Conservation (phyloP, 768 basidiomycete genomes). For the Mycena olivaceomarginata region DNA sequence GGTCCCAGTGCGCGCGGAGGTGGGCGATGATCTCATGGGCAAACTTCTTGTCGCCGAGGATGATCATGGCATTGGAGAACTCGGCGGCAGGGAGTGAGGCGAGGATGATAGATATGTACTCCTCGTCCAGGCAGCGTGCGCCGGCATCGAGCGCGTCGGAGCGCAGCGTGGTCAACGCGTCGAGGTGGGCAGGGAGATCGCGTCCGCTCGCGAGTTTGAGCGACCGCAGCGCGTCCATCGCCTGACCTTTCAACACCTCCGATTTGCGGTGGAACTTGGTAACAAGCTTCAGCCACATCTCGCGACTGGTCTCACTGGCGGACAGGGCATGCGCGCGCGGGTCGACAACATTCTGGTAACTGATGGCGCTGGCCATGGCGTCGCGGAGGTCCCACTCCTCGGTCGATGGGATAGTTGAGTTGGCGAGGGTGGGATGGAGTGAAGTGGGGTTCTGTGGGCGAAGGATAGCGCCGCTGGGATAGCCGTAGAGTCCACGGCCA, state of each 20-base stretch:
- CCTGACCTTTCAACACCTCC: constrained; percentile 22
- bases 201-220: background rate
- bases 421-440: background rate
- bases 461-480: constrained; percentile 10
- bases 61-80: constrained; percentile 20
- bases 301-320: too few species aligned
- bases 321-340: constrained; percentile 20
- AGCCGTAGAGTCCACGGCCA: background rate
- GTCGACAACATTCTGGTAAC: constrained; percentile 38
- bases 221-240: background rate
- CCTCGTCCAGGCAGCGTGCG: background rate
- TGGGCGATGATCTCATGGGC: background rate
- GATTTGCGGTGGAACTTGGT: constrained; percentile 28
- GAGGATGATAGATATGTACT: constrained; percentile 26
- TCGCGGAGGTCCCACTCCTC: constrained; percentile 38
- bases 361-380: background rate
- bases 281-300: too few species aligned
- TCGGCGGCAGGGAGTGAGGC: constrained; percentile 21
- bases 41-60: background rate
- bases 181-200: constrained; percentile 23
- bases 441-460: background rate
- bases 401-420: constrained; percentile 24
- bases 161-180: constrained; percentile 18
- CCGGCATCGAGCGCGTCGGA: background rate
- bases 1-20: too few species aligned